These are phyloP conservation scores for Comarum palustre DNA, from an alignment of 306 rosid species.

Conservation along the genomic window DNA sequence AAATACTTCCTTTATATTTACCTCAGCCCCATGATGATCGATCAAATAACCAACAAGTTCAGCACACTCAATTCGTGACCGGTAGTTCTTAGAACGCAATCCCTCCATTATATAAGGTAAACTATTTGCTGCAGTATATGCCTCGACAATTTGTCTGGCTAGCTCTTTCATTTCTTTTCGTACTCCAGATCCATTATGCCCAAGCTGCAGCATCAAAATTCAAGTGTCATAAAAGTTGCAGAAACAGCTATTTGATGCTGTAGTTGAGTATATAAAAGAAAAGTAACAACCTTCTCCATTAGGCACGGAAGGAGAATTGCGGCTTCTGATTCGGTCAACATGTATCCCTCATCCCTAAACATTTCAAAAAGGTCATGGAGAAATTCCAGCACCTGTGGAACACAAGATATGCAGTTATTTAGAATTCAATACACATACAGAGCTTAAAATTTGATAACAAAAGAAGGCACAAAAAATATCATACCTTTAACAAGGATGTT, in stretches of 20 bases:
- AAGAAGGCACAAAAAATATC: neutral
- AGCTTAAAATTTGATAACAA: neutral
- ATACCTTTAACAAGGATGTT: conserved; percentile 89
- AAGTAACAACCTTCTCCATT: conserved; percentile 66
- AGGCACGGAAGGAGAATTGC: conserved; percentile 90
- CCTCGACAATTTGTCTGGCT: conserved; percentile 67
- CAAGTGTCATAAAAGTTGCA: neutral
- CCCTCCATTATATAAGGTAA: conserved; percentile 96
- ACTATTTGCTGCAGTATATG: conserved; percentile 77
- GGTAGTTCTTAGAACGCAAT: conserved; percentile 92
- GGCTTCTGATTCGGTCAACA: conserved; percentile 83
- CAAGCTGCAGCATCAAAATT: conserved; percentile 51
- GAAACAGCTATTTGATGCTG: neutral
- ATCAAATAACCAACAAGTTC: conserved; percentile 89
- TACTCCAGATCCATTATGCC: conserved; percentile 94
- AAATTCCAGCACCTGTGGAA: conserved; percentile 82
- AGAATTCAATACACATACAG: conserved; percentile 1
- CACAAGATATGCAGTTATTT: conserved; percentile 14
- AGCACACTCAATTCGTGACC: conserved; percentile 89
- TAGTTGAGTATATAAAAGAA: neutral
- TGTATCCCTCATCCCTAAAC: conserved; percentile 76
- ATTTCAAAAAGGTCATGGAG: conserved; percentile 81
- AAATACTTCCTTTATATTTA: conserved; percentile 25
- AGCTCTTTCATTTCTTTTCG: conserved; percentile 94
- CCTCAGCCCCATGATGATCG: conserved; percentile 90